phyloP scores from a whole-genome alignment of 305 asterid genomes.

The Stenogyne calaminthoides region DNA sequence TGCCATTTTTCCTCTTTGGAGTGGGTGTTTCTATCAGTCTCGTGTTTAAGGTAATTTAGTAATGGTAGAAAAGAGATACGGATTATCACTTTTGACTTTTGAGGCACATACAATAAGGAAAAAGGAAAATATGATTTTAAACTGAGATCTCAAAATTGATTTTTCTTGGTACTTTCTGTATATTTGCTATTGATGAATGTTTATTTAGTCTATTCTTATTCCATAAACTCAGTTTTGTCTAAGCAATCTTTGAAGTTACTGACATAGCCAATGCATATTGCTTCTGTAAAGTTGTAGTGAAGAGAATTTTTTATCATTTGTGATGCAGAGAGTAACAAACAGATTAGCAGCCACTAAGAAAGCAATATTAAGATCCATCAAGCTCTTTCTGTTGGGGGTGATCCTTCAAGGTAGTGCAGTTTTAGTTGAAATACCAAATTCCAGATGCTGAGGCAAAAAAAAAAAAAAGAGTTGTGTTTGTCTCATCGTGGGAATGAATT shows the following conservation, averaged over 20 bases:
- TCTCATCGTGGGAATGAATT: background rate
- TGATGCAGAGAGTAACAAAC: constrained; percentile 61
- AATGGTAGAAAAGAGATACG: background rate
- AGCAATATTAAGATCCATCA: constrained; percentile 58
- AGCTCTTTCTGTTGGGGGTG: constrained; percentile 71
- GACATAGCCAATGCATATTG: background rate
- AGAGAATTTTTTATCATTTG: constrained; percentile 10
- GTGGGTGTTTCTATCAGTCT: constrained; percentile 82
- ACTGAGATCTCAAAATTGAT: background rate
- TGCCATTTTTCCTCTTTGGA: constrained; percentile 89
- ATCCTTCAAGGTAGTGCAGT: constrained; percentile 70
- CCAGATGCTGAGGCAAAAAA: background rate
- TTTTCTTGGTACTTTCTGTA: background rate
- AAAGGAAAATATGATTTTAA: constrained; percentile 16
- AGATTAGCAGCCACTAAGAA: constrained; percentile 67
- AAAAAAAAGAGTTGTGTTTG: background rate
- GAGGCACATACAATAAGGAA: background rate
- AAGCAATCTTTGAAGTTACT: background rate
- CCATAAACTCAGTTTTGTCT: background rate
- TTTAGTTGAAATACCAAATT: constrained; percentile 17
- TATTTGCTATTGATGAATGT: constrained; percentile 10
- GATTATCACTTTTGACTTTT: constrained; percentile 15
- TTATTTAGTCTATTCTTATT: background rate
- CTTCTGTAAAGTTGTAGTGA: constrained; percentile 22
- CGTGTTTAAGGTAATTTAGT: constrained; percentile 67